Base-by-base conservation (phyloP, 306 rosid species). In the Corylus americana region DNA sequence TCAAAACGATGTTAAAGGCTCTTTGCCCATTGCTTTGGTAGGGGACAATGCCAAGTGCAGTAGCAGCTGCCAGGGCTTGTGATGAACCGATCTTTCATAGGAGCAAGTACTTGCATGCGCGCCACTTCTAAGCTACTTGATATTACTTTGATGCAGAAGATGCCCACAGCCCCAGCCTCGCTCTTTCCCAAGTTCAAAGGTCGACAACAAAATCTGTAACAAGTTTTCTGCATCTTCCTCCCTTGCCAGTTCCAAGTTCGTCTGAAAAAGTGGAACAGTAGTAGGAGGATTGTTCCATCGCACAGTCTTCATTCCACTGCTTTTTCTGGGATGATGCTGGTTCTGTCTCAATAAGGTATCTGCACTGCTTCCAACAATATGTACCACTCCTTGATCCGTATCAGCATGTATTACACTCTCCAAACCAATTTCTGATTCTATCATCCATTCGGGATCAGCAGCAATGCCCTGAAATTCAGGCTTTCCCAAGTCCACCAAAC, bases 311-410 rank as follows among this genome's bases (percentile, higher is more conserved):
- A 73, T 62, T 85, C 85, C 87, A 68, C 85, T 45, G 39, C 86
- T 83, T 74, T 82, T 76, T 81, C 86, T 92, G 22, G 85, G 86
- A 77, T 85, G 82, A 67, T 70, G 79, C 57, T 81, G 93, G 78
- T 80, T 89, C 51, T 85, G 89, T 85, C 87, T 88, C 81, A 84
- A 69, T 5, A 86, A 70, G 17, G 88, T 76, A 68, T 92, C 95
- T 37, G 98, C 91, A 78, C 89, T 78, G 79, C 97, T 92, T 75
- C 98, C 90, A 57, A 95, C 97, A 9, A 91, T 89, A 81, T 90
- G 97, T 55, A 95, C 84, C 59, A 87, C 89, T 47, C 80, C 90
- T 81, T 83, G 83, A 84, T 78, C 80, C 5, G 86, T n/a, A 79
- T 90, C 89, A 3, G 89, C 94, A 71, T 91, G 98, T 59, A 92